Base-by-base conservation (phyloP, 495 filamentous ascomycete genomes). In the Hypomontagnella monticulosa region DNA sequence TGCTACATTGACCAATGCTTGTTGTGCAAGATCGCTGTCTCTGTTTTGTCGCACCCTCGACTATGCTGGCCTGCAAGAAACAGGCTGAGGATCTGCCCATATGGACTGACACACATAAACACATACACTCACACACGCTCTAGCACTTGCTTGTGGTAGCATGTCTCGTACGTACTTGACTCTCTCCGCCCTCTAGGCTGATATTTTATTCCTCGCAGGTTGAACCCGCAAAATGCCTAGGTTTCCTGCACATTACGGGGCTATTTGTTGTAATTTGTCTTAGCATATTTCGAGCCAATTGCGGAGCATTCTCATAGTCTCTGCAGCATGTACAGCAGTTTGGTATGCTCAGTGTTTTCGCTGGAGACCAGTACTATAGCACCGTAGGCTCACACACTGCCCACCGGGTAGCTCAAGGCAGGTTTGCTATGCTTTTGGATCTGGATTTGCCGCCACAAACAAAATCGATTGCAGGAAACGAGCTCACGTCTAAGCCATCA, bases 1-100 rank as follows among this genome's bases (percentile, higher is more conserved):
- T 72, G 70, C 70, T 69, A 64, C 60, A 51, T 59, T 67, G 57
- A 34, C 57, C 61, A 60, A 61, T 58, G 61, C 61, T 61, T 55
- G 49, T 63, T 18, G 40, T 32, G 66, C 65, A 54, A 62, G 55
- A 63, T 69, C 66, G 58, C 33, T 66, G 66, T 72, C 57, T 69
- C 62, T 68, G 57, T 68, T 60, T 56, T 57, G 66, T 69, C 65
- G 61, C 66, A 64, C 61, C 54, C 57, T 57, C 47, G 43, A 58
- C 46, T 57, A 62, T 66, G 51, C 57, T 55, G 40, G 53, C 49
- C 52, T 30, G 51, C 47, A 46, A 47, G 49, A 43, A 63, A 61
- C 54, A 54, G 10, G 54, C 61, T 60, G 56, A 66, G 30, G 33
- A 56, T 66, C 66, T 69, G 61, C 61, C 66, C 66, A 66, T 53